Evolutionary conservation across 768 basidiomycete species (phyloP).

Genomic region (Auricularia cornea): DNA sequence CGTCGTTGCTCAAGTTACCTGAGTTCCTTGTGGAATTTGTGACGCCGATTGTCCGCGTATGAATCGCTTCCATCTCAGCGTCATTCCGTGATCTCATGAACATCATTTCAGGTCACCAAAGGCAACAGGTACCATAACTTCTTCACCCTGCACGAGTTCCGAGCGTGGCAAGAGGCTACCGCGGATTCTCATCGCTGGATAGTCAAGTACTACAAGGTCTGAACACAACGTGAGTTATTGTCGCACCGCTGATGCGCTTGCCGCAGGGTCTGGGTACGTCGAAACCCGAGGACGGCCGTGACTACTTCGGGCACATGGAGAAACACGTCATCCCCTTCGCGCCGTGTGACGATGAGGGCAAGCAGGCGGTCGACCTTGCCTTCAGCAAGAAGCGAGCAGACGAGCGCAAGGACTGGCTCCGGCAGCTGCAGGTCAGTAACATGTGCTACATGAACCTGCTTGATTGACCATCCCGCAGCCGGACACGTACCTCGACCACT

Average conservation of each 20-base stretch:
- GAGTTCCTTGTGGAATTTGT: slow-evolving; percentile 97
- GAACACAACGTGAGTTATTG: slow-evolving; percentile 13
- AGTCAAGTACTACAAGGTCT: slow-evolving; percentile 94
- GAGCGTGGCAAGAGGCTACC: slow-evolving; percentile 79
- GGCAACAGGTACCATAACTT: slow-evolving; percentile 71
- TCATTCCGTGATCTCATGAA: no score
- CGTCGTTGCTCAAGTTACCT: slow-evolving; percentile 82
- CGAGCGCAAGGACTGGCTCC: slow-evolving; percentile 95
- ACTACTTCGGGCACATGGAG: slow-evolving; percentile 86
- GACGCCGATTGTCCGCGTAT: slow-evolving; percentile 91
- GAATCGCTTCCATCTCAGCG: no score
- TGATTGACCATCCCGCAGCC: slow-evolving; percentile 40
- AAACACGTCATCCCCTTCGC: slow-evolving; percentile 95
- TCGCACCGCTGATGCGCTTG: slow-evolving; percentile 1
- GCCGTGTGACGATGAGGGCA: slow-evolving; percentile 70
- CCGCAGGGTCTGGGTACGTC: slow-evolving; percentile 91
- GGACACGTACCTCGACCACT: slow-evolving; percentile 89
- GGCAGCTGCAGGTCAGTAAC: slow-evolving; percentile 69
- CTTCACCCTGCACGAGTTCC: slow-evolving; percentile 96
- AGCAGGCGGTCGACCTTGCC: slow-evolving; percentile 87
- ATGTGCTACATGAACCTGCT: not conserved
- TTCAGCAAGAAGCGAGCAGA: slow-evolving; percentile 99
- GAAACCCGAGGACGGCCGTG: slow-evolving; percentile 77
- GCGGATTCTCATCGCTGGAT: slow-evolving; percentile 75
- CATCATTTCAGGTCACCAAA: slow-evolving; percentile 75